Evolutionary conservation across 2,329 filamentous ascomycete species (phyloP).

Genomic region (Immersiporthe knoxdaviesiana): DNA sequence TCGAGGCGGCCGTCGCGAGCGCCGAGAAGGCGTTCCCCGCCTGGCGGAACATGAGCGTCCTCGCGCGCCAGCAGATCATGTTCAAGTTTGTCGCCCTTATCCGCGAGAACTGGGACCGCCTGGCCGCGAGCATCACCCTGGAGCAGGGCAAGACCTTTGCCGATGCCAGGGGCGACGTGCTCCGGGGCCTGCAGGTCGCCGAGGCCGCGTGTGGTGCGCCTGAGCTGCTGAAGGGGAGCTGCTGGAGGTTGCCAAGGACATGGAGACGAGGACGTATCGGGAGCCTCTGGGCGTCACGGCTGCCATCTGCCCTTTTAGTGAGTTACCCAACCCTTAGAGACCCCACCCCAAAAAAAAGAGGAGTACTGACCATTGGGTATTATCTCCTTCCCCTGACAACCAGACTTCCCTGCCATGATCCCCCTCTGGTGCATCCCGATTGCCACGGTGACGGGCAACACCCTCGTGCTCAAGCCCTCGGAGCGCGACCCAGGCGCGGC

Average conservation of each 20-base stretch:
- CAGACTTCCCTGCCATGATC: conserved; percentile 91
- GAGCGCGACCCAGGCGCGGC: conserved; percentile 83
- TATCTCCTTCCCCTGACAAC: too few species aligned
- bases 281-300: conserved; percentile 82
- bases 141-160: conserved; percentile 90
- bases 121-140: conserved; percentile 82
- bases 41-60: conserved; percentile 73
- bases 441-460: conserved; percentile 82
- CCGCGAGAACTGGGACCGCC: conserved; percentile 80
- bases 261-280: conserved; percentile 83
- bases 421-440: conserved; percentile 90
- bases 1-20: conserved; percentile 74
- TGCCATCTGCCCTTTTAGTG: conserved; percentile 86
- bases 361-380: not conserved
- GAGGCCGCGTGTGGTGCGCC: conserved; percentile 82
- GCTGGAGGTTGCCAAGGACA: conserved; percentile 84
- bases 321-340: too few species aligned
- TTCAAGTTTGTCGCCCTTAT: conserved; percentile 83
- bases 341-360: too few species aligned
- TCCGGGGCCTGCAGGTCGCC: conserved; percentile 81
- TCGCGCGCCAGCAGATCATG: conserved; percentile 81
- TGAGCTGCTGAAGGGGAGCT: conserved; percentile 80
- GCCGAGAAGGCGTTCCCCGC: conserved; percentile 74
- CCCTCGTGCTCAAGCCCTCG: conserved; percentile 81
- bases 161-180: conserved; percentile 80